Conservation (phyloP, 305 asterid species). For the Fraxinus angustifolia region DNA sequence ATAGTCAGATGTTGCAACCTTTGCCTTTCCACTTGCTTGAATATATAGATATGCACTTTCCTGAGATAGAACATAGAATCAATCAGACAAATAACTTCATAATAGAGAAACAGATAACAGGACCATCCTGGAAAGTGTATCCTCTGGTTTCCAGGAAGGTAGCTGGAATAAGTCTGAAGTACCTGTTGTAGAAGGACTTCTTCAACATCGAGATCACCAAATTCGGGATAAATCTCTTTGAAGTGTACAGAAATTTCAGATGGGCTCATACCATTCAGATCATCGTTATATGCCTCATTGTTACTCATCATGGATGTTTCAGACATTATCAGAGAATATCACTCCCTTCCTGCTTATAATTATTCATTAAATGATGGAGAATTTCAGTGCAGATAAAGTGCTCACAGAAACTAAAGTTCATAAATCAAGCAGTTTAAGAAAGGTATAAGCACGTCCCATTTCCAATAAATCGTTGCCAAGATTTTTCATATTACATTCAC, state of each 20-base stretch:
- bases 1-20: constrained; percentile 26
- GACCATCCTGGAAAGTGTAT: background rate
- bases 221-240: constrained; percentile 68
- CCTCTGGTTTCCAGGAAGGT: too few relatives aligned
- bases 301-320: constrained; percentile 44
- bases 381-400: constrained; percentile 6
- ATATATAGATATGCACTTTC: constrained; percentile 67
- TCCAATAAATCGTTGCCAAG: background rate
- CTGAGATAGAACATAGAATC: constrained; percentile 35
- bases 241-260: constrained; percentile 68
- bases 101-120: background rate
- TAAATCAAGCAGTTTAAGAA: background rate
- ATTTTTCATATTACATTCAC: background rate
- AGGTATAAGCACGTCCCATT: constrained; percentile 2
- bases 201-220: constrained; percentile 64
- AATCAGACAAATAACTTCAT: background rate
- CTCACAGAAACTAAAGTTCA: background rate
- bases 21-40: constrained; percentile 50
- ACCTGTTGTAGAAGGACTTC: constrained; percentile 88
- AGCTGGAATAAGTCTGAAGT: background rate
- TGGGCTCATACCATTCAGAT: constrained; percentile 51
- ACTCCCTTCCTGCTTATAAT: background rate
- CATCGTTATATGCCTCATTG: constrained; percentile 39
- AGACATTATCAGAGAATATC: constrained; percentile 32
- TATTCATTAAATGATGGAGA: constrained; percentile 9